Evolutionary conservation across 306 rosid genomes (phyloP).

Genomic region (Pachyrhizus erosus): DNA sequence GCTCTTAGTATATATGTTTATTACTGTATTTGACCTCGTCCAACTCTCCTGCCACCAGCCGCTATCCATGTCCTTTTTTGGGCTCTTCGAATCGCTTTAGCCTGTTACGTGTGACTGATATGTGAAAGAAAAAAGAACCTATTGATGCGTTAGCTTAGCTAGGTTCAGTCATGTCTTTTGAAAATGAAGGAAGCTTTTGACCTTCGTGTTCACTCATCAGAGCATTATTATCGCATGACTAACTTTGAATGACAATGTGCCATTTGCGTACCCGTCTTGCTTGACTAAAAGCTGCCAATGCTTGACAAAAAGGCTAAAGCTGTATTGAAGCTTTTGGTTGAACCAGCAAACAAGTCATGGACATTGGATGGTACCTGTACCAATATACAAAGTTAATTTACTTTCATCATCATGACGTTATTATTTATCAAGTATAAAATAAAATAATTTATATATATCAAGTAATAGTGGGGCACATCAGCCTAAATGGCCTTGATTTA

Average conservation of each 20-base stretch:
- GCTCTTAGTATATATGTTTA: no score
- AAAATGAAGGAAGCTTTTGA: slow-evolving; percentile 12
- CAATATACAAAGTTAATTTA: neutral
- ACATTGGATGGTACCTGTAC: neutral
- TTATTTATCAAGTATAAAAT: no score
- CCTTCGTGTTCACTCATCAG: slow-evolving; percentile 32
- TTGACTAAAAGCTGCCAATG: slow-evolving; percentile 41
- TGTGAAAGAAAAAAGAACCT: neutral
- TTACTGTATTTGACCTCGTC: no score
- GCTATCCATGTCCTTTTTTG: neutral
- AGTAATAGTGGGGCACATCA: no score
- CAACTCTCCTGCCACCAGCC: slow-evolving; percentile 34
- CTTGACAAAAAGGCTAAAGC: slow-evolving; percentile 35
- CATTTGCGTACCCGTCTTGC: slow-evolving; percentile 1
- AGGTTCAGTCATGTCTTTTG: neutral
- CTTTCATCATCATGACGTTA: no score
- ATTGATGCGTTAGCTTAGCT: slow-evolving; percentile 1
- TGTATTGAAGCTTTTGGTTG: slow-evolving; percentile 1
- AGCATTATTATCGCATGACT: slow-evolving; percentile 33
- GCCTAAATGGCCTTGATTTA: no score
- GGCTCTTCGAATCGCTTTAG: slow-evolving; percentile 7
- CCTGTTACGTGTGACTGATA: neutral
- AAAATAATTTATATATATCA: no score
- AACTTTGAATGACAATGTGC: slow-evolving; percentile 21
- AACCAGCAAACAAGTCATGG: neutral